These are phyloP conservation scores for Scolecobasidium constrictum DNA, from an alignment of 2,329 filamentous ascomycete genomes.

Conservation along the genomic window DNA sequence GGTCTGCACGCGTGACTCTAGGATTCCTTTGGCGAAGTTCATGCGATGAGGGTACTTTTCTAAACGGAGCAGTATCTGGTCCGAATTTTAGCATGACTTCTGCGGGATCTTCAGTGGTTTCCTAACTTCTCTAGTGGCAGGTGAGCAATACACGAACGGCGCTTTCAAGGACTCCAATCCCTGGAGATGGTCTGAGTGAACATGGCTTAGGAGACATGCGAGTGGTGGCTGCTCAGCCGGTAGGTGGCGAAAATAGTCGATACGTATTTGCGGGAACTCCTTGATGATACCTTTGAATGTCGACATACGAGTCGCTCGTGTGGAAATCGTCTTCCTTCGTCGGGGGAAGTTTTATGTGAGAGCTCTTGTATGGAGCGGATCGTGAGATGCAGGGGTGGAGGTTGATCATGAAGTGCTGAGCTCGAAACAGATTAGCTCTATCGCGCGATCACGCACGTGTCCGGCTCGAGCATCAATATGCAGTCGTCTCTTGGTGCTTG, in stretches of 20 bases:
- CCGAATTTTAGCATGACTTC: no score
- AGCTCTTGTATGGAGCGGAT: no score
- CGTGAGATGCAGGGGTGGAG: no score
- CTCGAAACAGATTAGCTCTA: no score
- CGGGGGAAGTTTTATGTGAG: no score
- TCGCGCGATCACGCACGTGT: no score
- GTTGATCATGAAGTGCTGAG: no score
- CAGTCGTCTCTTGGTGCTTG: no score
- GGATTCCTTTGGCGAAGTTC: constrained; percentile 66
- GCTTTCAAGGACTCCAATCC: constrained; percentile 67
- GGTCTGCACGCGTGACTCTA: constrained; percentile 63
- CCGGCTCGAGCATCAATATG: no score
- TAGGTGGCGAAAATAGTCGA: constrained; percentile 68
- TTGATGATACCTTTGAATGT: constrained; percentile 24
- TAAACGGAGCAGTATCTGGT: constrained; percentile 61
- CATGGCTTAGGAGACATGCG: constrained; percentile 83
- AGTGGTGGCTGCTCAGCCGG: constrained; percentile 49
- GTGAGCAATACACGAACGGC: constrained; percentile 84
- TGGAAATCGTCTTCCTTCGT: no score
- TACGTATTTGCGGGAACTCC: constrained; percentile 72
- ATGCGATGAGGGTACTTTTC: constrained; percentile 71
- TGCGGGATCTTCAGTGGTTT: no score
- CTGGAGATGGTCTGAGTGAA: constrained; percentile 80
- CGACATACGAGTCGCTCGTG: no score
- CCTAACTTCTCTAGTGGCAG: constrained; percentile 61